These are phyloP conservation scores for Lipomyces orientalis DNA, from an alignment of 805 yeast genomes.

Conservation along the genomic window DNA sequence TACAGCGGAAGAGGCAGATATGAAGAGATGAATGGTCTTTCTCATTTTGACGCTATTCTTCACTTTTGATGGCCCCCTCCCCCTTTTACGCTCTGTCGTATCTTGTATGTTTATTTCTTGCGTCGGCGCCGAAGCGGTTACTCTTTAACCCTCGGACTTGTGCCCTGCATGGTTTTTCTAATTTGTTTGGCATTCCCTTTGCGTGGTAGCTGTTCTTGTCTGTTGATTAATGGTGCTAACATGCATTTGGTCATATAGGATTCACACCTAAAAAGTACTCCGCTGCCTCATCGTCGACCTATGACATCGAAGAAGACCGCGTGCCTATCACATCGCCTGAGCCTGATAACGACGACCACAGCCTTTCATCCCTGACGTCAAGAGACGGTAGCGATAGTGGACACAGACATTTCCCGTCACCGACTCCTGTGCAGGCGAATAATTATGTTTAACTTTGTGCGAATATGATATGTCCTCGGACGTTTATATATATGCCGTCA, in stretches of 20 bases:
- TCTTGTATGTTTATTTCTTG: background rate
- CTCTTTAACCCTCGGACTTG: background rate
- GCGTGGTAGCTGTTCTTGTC: background rate
- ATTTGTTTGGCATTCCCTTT: conserved; percentile 3
- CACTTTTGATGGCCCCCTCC: background rate
- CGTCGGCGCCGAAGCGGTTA: background rate
- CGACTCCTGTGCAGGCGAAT: conserved; percentile 2
- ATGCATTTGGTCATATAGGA: background rate
- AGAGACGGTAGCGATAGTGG: conserved; percentile 6
- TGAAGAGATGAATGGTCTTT: background rate
- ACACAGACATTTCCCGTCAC: background rate
- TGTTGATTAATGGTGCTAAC: conserved; percentile 1
- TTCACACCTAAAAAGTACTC: background rate
- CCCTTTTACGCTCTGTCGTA: background rate
- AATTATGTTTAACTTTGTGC: background rate
- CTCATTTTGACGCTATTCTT: conserved; percentile 1
- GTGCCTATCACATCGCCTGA: conserved; percentile 28
- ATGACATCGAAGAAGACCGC: conserved; percentile 20
- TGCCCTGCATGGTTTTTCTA: background rate
- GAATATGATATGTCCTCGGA: background rate
- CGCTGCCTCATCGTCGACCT: background rate
- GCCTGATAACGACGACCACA: conserved; percentile 10
- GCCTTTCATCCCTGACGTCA: conserved; percentile 15
- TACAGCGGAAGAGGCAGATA: background rate
- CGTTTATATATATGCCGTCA: background rate